Conservation (phyloP, 257 asterid genomes). For the Nicotiana attenuata region DNA sequence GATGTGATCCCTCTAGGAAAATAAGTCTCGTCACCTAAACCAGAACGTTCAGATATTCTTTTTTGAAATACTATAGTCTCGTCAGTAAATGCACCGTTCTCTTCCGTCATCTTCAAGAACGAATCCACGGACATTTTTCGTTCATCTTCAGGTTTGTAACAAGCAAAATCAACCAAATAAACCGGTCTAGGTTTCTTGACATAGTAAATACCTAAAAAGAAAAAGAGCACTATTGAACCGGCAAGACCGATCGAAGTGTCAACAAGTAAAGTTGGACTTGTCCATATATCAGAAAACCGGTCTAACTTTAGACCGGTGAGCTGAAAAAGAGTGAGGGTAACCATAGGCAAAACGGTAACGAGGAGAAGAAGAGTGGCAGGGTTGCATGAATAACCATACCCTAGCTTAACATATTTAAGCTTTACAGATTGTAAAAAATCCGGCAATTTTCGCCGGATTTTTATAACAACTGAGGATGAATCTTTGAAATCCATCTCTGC, state of each 20-base stretch:
- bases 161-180: conserved; percentile 47
- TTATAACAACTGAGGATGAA: conserved; percentile 36
- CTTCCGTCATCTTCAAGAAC: conserved; percentile 34
- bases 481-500: conserved; percentile 50
- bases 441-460: conserved; percentile 33
- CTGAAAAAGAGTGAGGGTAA: conserved; percentile 26
- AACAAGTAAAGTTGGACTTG: conserved; percentile 12
- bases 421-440: conserved; percentile 45
- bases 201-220: conserved; percentile 49
- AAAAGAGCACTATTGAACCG: conserved; percentile 20
- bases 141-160: conserved; percentile 46
- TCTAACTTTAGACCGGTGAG: conserved; percentile 23
- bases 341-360: conserved; percentile 27
- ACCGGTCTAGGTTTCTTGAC: conserved; percentile 33
- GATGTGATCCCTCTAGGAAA: conserved; percentile 26
- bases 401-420: conserved; percentile 58
- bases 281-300: conserved; percentile 31
- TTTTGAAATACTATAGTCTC: conserved; percentile 23
- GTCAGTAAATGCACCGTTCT: conserved; percentile 21
- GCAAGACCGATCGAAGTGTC: conserved; percentile 39
- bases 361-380: conserved; percentile 38
- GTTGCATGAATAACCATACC: conserved; percentile 60
- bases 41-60: conserved; percentile 25
- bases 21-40: conserved; percentile 46
- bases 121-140: conserved; percentile 30